These are phyloP conservation scores for Botrytis sinoallii DNA, from an alignment of 2,329 filamentous ascomycete species.

Conservation along the genomic window DNA sequence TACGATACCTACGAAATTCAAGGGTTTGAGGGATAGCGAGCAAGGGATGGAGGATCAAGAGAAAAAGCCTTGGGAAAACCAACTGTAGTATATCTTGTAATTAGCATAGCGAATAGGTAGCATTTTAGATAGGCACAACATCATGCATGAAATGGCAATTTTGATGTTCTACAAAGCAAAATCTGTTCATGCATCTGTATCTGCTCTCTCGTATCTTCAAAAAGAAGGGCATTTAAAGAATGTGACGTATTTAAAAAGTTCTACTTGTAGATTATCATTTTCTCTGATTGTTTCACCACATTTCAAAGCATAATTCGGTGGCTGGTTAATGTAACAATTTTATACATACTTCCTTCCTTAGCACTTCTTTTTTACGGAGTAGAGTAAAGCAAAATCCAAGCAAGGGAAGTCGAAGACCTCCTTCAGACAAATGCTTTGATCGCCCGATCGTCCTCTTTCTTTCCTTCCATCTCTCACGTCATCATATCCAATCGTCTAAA, in stretches of 20 bases:
- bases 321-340: slow-evolving; percentile 2
- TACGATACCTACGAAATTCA: slow-evolving; percentile 22
- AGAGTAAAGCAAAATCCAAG: not conserved
- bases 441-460: slow-evolving; percentile 9
- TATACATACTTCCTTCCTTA: not conserved
- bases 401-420: slow-evolving; percentile 5
- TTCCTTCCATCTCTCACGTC: not conserved
- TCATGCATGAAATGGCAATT: slow-evolving; percentile 19
- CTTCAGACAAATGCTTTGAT: not conserved
- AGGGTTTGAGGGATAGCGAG: slow-evolving; percentile 25
- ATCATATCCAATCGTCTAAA: not conserved
- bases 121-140: slow-evolving; percentile 17
- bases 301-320: not conserved
- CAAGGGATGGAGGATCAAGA: slow-evolving; percentile 30
- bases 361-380: not conserved
- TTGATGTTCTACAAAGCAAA: slow-evolving; percentile 15
- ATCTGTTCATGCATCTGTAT: not conserved
- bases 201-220: not conserved
- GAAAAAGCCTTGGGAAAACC: slow-evolving; percentile 23
- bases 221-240: not conserved
- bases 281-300: slow-evolving; percentile 2
- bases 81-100: slow-evolving; percentile 25
- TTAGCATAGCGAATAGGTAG: slow-evolving; percentile 28
- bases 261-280: not conserved
- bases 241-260: not conserved